Conservation (phyloP, 495 filamentous ascomycete species). For the Cairneyella variabilis region DNA sequence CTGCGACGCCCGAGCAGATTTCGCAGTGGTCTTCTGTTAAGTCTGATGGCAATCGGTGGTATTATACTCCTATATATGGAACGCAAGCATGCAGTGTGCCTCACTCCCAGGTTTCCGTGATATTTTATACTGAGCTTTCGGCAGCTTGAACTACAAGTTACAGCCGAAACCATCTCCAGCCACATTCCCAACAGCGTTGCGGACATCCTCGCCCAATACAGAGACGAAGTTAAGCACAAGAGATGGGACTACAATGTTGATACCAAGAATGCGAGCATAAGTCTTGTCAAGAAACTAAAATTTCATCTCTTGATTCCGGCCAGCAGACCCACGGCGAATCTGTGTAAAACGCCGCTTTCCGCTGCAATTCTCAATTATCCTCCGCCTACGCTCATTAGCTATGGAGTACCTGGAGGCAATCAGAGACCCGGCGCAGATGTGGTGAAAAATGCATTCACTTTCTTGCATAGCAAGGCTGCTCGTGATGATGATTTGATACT, state of each 20-base stretch:
- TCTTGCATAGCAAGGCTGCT: conserved; percentile 45
- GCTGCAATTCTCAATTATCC: conserved; percentile 61
- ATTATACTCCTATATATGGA: background rate
- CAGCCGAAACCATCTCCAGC: background rate
- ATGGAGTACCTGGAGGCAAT: conserved; percentile 30
- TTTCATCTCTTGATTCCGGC: conserved; percentile 61
- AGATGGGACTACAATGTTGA: conserved; percentile 6
- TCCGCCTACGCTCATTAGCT: conserved; percentile 53
- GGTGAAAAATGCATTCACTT: conserved; percentile 40
- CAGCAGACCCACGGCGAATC: conserved; percentile 37
- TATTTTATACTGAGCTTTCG: background rate
- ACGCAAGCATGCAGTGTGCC: background rate
- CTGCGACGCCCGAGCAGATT: conserved; percentile 6
- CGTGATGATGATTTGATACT: conserved; percentile 58
- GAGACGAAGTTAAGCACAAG: background rate
- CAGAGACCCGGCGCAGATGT: background rate
- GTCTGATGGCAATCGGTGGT: background rate
- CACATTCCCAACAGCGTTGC: background rate
- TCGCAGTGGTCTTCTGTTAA: background rate
- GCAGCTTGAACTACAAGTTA: background rate
- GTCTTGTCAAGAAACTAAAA: conserved; percentile 31
- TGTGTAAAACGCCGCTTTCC: conserved; percentile 59
- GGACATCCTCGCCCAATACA: background rate
- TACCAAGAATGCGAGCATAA: conserved; percentile 31
- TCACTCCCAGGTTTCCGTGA: background rate